Conservation (phyloP, 768 basidiomycete genomes). For the Phylloporus sp. region DNA sequence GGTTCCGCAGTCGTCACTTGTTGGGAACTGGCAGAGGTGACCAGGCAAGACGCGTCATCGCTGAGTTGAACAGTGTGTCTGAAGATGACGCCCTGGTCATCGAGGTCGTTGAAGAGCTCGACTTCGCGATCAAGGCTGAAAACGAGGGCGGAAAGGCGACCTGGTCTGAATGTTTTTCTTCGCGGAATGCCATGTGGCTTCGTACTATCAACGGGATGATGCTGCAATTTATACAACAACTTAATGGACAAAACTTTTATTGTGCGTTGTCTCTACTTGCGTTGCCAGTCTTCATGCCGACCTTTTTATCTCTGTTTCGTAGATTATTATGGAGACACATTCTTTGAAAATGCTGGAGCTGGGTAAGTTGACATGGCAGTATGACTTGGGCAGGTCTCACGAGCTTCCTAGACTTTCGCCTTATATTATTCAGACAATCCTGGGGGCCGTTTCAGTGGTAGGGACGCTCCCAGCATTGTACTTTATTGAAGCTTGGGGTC, state of each 20-base stretch:
- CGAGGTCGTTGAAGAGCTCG: conserved; percentile 61
- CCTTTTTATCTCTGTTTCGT: conserved; percentile 8
- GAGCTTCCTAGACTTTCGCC: conserved; percentile 46
- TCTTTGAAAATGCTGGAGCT: conserved; percentile 74
- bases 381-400: not conserved
- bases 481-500: conserved; percentile 73
- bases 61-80: conserved; percentile 61
- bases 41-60: conserved; percentile 61
- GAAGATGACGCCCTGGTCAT: conserved; percentile 54
- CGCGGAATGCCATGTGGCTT: conserved; percentile 64
- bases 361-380: conserved; percentile 34
- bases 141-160: conserved; percentile 79
- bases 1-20: conserved; percentile 58
- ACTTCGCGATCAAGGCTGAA: conserved; percentile 62
- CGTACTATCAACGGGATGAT: conserved; percentile 79
- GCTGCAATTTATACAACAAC: conserved; percentile 76
- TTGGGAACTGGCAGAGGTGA: conserved; percentile 50
- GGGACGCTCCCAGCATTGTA: conserved; percentile 67
- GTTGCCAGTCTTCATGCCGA: not conserved
- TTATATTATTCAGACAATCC: conserved; percentile 71
- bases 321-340: conserved; percentile 80
- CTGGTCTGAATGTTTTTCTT: conserved; percentile 76
- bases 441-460: conserved; percentile 71
- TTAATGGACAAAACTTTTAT: conserved; percentile 81
- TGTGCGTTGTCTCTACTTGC: conserved; percentile 39